These are phyloP conservation scores for Cutaneotrichosporon arboriforme DNA, from an alignment of 1,284 basidiomycete genomes.

Conservation along the genomic window DNA sequence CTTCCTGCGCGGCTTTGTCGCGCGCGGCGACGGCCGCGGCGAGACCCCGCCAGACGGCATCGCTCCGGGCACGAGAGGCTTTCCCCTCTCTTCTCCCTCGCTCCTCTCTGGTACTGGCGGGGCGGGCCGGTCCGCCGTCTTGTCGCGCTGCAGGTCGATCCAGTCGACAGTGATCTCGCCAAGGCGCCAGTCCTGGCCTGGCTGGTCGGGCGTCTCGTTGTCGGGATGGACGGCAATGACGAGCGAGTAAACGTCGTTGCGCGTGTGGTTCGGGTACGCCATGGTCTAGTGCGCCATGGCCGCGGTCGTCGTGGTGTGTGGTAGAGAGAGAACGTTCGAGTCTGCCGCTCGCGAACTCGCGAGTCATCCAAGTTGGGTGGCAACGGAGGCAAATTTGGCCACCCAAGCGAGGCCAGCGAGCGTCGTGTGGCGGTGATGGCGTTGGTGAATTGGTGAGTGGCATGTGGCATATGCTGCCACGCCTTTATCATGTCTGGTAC, in stretches of 20 bases:
- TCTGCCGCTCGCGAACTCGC: background rate
- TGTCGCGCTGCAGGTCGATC: constrained; percentile 45
- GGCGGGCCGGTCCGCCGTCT: constrained; percentile 23
- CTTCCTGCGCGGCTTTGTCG: constrained; percentile 3
- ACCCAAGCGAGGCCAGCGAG: background rate
- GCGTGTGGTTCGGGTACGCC: background rate
- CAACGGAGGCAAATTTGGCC: constrained; percentile 7
- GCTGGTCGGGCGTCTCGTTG: constrained; percentile 2
- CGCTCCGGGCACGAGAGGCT: constrained; percentile 8
- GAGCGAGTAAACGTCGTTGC: constrained; percentile 28
- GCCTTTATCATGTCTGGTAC: no score
- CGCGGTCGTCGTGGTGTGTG: background rate
- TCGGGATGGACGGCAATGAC: constrained; percentile 32
- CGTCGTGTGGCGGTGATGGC: no score
- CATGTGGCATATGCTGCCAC: background rate
- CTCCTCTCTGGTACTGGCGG: background rate
- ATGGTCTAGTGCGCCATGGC: background rate
- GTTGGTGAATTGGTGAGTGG: no score
- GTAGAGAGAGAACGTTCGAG: background rate
- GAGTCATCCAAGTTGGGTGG: constrained; percentile 3
- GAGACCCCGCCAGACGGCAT: constrained; percentile 2
- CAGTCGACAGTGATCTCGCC: constrained; percentile 45
- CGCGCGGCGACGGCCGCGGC: constrained; percentile 1
- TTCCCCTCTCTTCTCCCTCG: background rate
- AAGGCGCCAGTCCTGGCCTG: constrained; percentile 31